Evolutionary conservation across 1,284 basidiomycete genomes (phyloP).

Genomic region (Malassezia sp.): DNA sequence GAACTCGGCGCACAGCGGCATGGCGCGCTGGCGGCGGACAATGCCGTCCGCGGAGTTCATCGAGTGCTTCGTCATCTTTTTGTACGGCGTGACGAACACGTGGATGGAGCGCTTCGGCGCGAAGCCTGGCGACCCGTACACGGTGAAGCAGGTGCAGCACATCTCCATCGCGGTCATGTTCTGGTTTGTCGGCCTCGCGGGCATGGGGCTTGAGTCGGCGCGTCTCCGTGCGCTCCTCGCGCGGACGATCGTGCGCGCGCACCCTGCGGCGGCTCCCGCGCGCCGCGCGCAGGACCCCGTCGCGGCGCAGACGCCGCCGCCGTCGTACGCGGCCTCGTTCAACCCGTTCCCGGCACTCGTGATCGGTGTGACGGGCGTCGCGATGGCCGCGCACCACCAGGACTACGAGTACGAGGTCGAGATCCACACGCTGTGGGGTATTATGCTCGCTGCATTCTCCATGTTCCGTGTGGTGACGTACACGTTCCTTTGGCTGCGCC

Average conservation of each 20-base stretch:
- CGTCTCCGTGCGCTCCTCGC: constrained; percentile 27
- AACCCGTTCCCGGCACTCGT: constrained; percentile 73
- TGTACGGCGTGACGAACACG: constrained; percentile 79
- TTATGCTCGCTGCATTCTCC: constrained; percentile 70
- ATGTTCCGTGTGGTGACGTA: constrained; percentile 74
- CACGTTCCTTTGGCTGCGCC: constrained; percentile 78
- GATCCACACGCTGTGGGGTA: constrained; percentile 83
- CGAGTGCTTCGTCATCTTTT: constrained; percentile 74
- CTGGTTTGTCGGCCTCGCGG: constrained; percentile 81
- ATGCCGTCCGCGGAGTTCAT: constrained; percentile 62
- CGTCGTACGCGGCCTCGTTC: constrained; percentile 62
- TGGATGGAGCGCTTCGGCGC: constrained; percentile 92
- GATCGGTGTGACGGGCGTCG: constrained; percentile 82
- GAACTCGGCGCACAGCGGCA: constrained; percentile 18
- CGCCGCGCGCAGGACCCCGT: constrained; percentile 16
- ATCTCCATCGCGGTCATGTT: constrained; percentile 91
- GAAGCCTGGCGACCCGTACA: constrained; percentile 67
- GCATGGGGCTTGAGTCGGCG: constrained; percentile 77
- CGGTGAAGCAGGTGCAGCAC: constrained; percentile 86
- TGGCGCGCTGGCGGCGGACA: constrained; percentile 18
- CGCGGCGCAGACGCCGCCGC: constrained; percentile 25
- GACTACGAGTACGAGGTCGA: constrained; percentile 69
- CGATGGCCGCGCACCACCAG: constrained; percentile 91
- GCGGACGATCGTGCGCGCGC: constrained; percentile 22
- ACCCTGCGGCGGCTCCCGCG: constrained; percentile 12